Conservation (phyloP, 768 basidiomycete species). For the Leucocoprinus leucothites region DNA sequence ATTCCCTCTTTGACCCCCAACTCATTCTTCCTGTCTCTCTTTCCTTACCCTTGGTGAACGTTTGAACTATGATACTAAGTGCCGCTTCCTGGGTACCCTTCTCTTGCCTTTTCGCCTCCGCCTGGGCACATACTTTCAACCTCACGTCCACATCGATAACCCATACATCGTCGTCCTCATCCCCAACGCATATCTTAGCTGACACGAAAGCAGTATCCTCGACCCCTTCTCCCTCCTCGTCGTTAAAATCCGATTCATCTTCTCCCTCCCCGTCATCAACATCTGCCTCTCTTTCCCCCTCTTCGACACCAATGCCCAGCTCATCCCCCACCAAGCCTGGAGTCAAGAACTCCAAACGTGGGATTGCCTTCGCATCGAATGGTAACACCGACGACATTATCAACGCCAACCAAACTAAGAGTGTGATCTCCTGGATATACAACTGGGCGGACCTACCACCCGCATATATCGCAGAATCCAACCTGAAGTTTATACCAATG, state of each 20-base stretch:
- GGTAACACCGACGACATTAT: conserved; percentile 38
- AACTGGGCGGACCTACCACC: conserved; percentile 49
- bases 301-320: neutral
- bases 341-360: conserved; percentile 43
- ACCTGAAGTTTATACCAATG: conserved; percentile 49
- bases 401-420: conserved; percentile 43
- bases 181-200: neutral
- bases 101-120: neutral
- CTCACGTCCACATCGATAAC: neutral
- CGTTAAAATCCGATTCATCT: neutral
- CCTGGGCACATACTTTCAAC: conserved; percentile 3
- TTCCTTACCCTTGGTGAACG: too few relatives aligned
- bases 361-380: conserved; percentile 38
- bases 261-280: conserved; percentile 12
- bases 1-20: neutral
- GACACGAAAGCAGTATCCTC: conserved; percentile 13
- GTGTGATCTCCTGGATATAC: conserved; percentile 48
- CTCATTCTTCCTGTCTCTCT: neutral
- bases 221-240: conserved; percentile 13
- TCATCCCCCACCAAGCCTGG: conserved; percentile 14
- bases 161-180: neutral
- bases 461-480: conserved; percentile 38
- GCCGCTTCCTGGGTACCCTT: neutral
- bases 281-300: conserved; percentile 15
- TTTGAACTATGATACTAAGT: conserved; percentile 1